Conservation (phyloP, 805 yeast genomes). For the Sugiyamaella qingdaonensis region DNA sequence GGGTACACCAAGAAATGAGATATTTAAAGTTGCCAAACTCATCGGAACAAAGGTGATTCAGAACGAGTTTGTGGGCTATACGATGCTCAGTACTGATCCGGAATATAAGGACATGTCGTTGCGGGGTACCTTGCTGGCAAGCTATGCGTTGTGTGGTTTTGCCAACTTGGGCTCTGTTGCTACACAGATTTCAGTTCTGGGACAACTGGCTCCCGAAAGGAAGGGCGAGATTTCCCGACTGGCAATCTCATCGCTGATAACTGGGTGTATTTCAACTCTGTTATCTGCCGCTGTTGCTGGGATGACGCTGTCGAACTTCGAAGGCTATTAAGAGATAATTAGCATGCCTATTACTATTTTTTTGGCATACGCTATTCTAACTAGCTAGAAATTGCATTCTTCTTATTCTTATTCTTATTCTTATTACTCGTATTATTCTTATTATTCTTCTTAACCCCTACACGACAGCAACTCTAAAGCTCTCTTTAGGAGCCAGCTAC, state of each 20-base stretch:
- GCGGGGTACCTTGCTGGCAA: constrained; percentile 53
- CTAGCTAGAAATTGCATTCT: no score
- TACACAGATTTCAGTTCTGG: constrained; percentile 56
- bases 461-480: no score
- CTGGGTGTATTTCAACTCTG: constrained; percentile 52
- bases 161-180: constrained; percentile 61
- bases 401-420: no score
- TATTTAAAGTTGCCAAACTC: constrained; percentile 47
- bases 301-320: constrained; percentile 43
- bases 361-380: no score
- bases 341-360: no score
- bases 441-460: no score
- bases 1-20: constrained; percentile 52
- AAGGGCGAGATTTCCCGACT: constrained; percentile 45
- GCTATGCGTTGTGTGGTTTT: constrained; percentile 61
- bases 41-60: constrained; percentile 56
- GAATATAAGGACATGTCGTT: constrained; percentile 45
- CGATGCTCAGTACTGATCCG: constrained; percentile 32
- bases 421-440: no score
- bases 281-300: constrained; percentile 58
- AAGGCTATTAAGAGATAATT: constrained; percentile 36
- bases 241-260: constrained; percentile 46
- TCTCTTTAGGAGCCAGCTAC: no score
- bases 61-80: constrained; percentile 56
- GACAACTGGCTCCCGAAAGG: constrained; percentile 50